phyloP scores from a whole-genome alignment of 306 rosid genomes.

The Sphenostylis stenocarpa region DNA sequence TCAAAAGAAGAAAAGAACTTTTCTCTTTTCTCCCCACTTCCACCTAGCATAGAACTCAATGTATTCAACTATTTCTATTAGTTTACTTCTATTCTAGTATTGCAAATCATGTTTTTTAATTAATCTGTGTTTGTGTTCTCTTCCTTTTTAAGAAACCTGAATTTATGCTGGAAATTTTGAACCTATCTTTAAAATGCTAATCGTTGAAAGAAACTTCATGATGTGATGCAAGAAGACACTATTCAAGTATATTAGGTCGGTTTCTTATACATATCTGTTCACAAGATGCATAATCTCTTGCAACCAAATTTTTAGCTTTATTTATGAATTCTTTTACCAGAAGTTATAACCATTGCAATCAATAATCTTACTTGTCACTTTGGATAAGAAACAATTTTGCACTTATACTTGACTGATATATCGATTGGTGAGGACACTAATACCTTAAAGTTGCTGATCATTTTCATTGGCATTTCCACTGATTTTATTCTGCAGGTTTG shows the following conservation, averaged over 20 bases:
- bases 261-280: neutral
- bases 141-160: slow-evolving; percentile 9
- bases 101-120: neutral
- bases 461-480: slow-evolving; percentile 21
- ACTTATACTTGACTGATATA: slow-evolving; percentile 5
- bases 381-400: neutral
- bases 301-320: neutral
- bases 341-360: slow-evolving; percentile 13
- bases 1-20: neutral
- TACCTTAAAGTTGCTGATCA: neutral
- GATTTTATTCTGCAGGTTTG: slow-evolving; percentile 65
- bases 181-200: slow-evolving; percentile 2
- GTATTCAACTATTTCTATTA: slow-evolving; percentile 12
- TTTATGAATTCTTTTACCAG: slow-evolving; percentile 8
- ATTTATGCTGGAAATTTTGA: slow-evolving; percentile 5
- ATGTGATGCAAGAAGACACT: slow-evolving; percentile 15
- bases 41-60: neutral
- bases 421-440: neutral
- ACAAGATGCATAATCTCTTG: neutral
- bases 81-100: slow-evolving; percentile 21
- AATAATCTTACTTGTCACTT: neutral
- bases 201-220: slow-evolving; percentile 14
- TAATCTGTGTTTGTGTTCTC: neutral
- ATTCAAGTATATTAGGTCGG: neutral
- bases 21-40: neutral